Evolutionary conservation across 257 asterid species (phyloP), one percentile per base, ranked within the genome.

Genomic region (Anisodus tanguticus): DNA sequence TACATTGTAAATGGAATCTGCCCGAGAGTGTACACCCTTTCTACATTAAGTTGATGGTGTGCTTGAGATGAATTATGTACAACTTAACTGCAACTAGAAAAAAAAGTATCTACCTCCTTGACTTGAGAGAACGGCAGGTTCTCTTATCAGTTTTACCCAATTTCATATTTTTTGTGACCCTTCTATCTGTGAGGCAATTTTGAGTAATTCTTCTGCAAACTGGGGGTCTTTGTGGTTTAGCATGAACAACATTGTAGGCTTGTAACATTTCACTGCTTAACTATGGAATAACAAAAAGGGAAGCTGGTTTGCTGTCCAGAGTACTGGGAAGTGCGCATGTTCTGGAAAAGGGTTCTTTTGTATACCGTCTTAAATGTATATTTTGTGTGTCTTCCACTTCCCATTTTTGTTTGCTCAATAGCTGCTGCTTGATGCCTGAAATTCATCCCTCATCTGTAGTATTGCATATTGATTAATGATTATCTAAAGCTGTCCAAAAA

Each of bases 11-110:
- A 9, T 41, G 9, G 35, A 1, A 31, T 31, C 35, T 31, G 35
- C 54, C 37, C 16, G 53, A 58, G 63, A 58, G 63, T n/a, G 26
- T 43, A 58, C 35, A 19, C 7, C n/a, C 17, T 71, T n/a, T 71
- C 58, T 71, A n/a, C 8, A 45, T 45, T 45, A 43, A 71, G 9
- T 71, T 43, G 58, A 47, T 71, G 39, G 19, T 45, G 72, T 13
- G 13, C 80, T 74, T 49, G 80, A 11, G 43, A 47, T 74, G 80
- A 49, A 74, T 71, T 74, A 49, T 47, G 43, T 74, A 49, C 62
- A 74, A 22, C 19, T 11, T 49, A 74, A 49, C 41, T 17, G 6
- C 60, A 22, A 49, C 22, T 74, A 47, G 79, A 8, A 11, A 45
- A 45, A 31, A 22, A 45, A 22, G 6, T 39, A 45, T 45, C 80